Conservation (phyloP, 139 green algal species). For the Mesostigma viride region DNA sequence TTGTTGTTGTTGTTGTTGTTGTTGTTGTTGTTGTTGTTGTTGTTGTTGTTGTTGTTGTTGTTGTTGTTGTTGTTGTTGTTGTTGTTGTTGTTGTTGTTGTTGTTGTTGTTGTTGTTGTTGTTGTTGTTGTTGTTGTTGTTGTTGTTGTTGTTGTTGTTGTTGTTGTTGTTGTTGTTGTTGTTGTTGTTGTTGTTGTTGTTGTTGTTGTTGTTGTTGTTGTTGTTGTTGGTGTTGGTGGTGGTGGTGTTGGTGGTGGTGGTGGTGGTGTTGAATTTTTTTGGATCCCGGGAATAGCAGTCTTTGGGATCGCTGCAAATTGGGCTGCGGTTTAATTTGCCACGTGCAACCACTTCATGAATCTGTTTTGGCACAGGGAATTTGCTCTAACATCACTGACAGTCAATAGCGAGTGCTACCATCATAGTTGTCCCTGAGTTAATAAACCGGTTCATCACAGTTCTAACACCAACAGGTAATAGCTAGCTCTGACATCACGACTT, state of each 20-base stretch:
- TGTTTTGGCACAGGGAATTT: too few species aligned
- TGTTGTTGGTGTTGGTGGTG: constrained; percentile 4
- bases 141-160: constrained; percentile 6
- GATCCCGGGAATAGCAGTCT: too few species aligned
- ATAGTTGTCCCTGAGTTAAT: too few species aligned
- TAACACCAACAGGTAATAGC: too few species aligned
- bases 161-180: constrained; percentile 7
- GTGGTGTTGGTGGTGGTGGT: not conserved
- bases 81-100: constrained; percentile 9
- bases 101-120: constrained; percentile 9
- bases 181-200: constrained; percentile 9
- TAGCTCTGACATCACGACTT: too few species aligned
- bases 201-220: constrained; percentile 9
- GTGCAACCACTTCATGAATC: too few species aligned
- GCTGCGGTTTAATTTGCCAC: too few species aligned
- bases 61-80: constrained; percentile 9
- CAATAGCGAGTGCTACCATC: too few species aligned
- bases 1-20: not conserved
- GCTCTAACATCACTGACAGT: too few species aligned
- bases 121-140: constrained; percentile 4
- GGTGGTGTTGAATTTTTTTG: not conserved
- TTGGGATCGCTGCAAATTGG: too few species aligned
- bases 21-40: too few species aligned
- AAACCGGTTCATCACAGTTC: too few species aligned
- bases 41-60: not conserved